Base-by-base conservation (phyloP, 2,329 filamentous ascomycete species). In the Exophiala sideris region DNA sequence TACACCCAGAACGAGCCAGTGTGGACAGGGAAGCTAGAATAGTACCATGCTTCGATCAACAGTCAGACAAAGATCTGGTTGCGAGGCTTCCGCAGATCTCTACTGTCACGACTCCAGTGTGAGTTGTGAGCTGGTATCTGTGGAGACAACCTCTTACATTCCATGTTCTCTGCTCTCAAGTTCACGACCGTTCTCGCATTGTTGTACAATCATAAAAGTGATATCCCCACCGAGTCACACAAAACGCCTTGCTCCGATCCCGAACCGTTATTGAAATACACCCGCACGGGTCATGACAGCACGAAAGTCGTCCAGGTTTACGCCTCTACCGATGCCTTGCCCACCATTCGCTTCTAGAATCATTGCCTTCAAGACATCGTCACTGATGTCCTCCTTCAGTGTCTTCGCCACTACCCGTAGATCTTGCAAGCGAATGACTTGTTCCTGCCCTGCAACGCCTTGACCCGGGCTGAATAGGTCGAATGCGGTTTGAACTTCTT, bases 281-380 rank as follows among this genome's bases (percentile, higher is more conserved):
- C 91, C 91, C 5, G 91, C 91, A 64, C 88, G 79, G 61, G 79
- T 82, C 90, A 96, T 92, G 4, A 96, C 88, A 50, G 82, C 82
- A 71, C 91, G 87, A 72, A 96, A 96, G 66, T 96, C 89, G 48
- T 88, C 85, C 66, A 85, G 76, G 38, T 77, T 82, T 8, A 95
- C 92, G 6, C 88, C 89, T 52, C 77, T 80, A 35, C 77, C 82
- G 9, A 88, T 80, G 12, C 87, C 86, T 3, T 80, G 83, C 1
- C 89, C 90, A 2, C 88, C 89, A 70, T 95, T 96, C 45, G 92
- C 94, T 77, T 97, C 92, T 45, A 91, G 76, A 54, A 99, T 87
- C 94, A 99, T 99, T 75, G 96, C 91, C 73, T 83, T 84, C 67
- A 99, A 74, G 67, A 95, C 73, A 45, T 89, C 86, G 65, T 97